phyloP scores from a whole-genome alignment of 108 stramenopile genomes.

The Cyclotella choctawhatcheeana region DNA sequence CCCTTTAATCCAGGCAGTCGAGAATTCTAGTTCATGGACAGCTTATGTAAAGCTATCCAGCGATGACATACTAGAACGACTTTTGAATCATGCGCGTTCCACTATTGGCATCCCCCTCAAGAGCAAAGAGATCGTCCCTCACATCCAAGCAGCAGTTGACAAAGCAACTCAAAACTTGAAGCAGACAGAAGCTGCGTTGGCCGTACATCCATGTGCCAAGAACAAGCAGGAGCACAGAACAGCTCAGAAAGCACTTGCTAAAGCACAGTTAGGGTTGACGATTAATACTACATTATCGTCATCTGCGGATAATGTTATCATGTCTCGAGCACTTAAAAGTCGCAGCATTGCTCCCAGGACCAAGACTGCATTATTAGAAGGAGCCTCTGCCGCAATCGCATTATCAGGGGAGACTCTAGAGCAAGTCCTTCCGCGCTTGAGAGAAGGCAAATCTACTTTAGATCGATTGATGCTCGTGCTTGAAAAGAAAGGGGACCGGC shows the following conservation, averaged over 20 bases:
- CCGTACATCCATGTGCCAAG: constrained; percentile 23
- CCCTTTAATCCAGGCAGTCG: background rate
- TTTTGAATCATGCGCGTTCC: background rate
- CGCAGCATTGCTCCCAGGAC: constrained; percentile 6
- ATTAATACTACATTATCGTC: background rate
- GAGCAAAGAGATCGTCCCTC: constrained; percentile 2
- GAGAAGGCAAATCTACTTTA: constrained; percentile 4
- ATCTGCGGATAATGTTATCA: background rate
- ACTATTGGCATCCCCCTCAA: constrained; percentile 14
- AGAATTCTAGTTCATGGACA: constrained; percentile 9
- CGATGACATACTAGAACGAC: background rate
- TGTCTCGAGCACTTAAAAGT: background rate
- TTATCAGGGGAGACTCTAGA: background rate
- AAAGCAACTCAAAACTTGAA: constrained; percentile 13
- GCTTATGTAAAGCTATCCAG: background rate
- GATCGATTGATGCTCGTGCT: constrained; percentile 2
- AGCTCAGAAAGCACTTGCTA: constrained; percentile 10
- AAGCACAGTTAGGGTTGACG: background rate
- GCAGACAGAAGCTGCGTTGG: constrained; percentile 15
- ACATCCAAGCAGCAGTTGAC: constrained; percentile 19
- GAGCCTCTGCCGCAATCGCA: background rate
- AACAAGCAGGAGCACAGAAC: constrained; percentile 9
- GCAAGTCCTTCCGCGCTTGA: constrained; percentile 5
- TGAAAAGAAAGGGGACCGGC: constrained; percentile 4
- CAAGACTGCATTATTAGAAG: background rate